Base-by-base conservation (phyloP, 108 stramenopile genomes). In the Fragilaria radians region DNA sequence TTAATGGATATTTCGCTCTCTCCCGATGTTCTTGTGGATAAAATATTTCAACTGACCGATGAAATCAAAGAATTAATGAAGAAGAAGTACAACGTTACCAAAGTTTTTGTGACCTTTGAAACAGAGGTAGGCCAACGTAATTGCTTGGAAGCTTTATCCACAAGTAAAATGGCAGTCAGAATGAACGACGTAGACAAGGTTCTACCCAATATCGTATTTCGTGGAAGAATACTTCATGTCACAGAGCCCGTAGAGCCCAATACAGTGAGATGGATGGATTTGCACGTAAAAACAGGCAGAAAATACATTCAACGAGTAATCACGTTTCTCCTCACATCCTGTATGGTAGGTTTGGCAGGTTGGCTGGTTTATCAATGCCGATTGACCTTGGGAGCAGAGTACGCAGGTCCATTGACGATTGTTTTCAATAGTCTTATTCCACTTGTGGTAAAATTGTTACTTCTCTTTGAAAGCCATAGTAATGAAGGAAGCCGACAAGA, bases 41-140 rank as follows among this genome's bases (percentile, higher is more conserved):
- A 68, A 18, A 49, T 85, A 9, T 45, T 68, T 30, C 32, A 31
- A 5, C 52, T 72, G 26, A 78, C 61, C 1, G 63, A 78, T n/a
- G 59, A 81, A 49, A 79, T 86, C 52, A 77, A 82, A 24, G 72
- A 68, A 57, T 63, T 88, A 23, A 72, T 76, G 28, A 34, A 74
- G 52, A 55, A 77, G 27, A 57, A 83, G 28, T 91, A 84, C 51
- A 29, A 69, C 19, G 84, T 65, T 0, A 54, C 76, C 1, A 57
- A 67, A 14, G 90, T 92, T 4, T 88, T 68, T 59, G 80, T 88
- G 18, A 93, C 85, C 3, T 93, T 93, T 63, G 87, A 88, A 66
- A 85, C 83, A 1, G 91, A 93, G 61, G 72, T 70, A 24, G 84
- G 82, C 7, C 91, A 93, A 63, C 36, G 91, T 4, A 66, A 64